These are phyloP conservation scores for Fusarium sp. DNA, from an alignment of 2,329 filamentous ascomycete species.

Conservation along the genomic window DNA sequence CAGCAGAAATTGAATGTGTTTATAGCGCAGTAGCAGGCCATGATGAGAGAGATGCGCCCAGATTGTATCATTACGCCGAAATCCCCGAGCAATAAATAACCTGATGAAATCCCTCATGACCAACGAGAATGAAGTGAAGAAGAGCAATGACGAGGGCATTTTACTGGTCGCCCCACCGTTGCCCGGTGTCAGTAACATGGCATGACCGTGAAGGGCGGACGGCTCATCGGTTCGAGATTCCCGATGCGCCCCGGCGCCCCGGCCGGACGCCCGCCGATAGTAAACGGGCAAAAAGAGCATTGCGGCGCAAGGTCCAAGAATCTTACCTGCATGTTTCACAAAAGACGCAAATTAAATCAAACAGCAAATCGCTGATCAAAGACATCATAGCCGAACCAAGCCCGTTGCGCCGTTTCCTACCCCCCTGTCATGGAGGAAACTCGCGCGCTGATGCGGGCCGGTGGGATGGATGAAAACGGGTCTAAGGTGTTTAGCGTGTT, in stretches of 20 bases:
- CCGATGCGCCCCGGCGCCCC: slow-evolving; percentile 2
- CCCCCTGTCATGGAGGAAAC: slow-evolving; percentile 13
- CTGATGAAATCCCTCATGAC: slow-evolving; percentile 37
- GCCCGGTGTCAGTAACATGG: slow-evolving; percentile 4
- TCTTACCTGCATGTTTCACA: neutral
- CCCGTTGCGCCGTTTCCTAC: neutral
- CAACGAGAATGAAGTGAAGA: slow-evolving; percentile 3
- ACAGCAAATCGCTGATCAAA: neutral
- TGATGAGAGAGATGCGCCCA: neutral
- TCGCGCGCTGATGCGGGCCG: slow-evolving; percentile 34
- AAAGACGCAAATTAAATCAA: neutral
- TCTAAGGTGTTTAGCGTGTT: slow-evolving; percentile 19
- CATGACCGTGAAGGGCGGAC: slow-evolving; percentile 2
- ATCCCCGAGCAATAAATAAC: neutral
- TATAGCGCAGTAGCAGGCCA: neutral
- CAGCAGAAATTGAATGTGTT: neutral
- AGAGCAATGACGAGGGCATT: slow-evolving; percentile 12
- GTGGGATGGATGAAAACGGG: slow-evolving; percentile 33
- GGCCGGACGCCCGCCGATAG: neutral
- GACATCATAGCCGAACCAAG: slow-evolving; percentile 1
- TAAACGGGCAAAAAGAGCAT: neutral
- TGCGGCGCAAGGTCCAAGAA: neutral
- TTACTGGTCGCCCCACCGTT: slow-evolving; percentile 10
- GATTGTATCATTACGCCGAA: neutral
- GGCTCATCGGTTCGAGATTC: slow-evolving; percentile 34